A percentile compares a stretch with the other conserved stretches of the same genome.
Evolutionary conservation across 2,329 filamentous ascomycete genomes (phyloP).

Genomic region (Akanthomyces muscarius): DNA sequence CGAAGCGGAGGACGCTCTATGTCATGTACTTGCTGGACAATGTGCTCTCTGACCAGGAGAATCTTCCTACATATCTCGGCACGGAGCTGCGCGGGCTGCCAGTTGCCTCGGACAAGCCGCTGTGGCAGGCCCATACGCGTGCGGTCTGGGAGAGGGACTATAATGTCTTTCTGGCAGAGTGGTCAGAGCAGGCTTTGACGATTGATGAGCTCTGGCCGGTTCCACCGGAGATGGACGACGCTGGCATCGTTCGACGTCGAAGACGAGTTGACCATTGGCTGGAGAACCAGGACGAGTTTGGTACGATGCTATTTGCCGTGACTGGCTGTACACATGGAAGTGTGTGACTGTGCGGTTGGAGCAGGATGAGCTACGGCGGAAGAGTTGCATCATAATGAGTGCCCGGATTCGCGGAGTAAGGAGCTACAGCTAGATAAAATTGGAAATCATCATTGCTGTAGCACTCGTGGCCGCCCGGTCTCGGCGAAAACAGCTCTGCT

Average conservation of each 20-base stretch:
- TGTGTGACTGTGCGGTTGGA: background rate
- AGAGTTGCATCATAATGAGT: no score
- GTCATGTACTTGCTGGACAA: constrained; percentile 52
- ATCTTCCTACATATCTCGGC: constrained; percentile 44
- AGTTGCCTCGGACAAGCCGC: constrained; percentile 35
- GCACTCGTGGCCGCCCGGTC: no score
- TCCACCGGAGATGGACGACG: constrained; percentile 29
- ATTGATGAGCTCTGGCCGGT: constrained; percentile 51
- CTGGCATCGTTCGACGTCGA: constrained; percentile 28
- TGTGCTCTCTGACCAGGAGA: constrained; percentile 40
- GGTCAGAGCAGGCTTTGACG: constrained; percentile 37
- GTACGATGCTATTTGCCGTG: constrained; percentile 49
- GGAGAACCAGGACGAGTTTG: constrained; percentile 48
- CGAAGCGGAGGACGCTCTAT: constrained; percentile 49
- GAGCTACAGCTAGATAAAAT: no score
- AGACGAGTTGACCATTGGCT: constrained; percentile 47
- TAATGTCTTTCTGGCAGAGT: constrained; percentile 38
- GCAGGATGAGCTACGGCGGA: no score
- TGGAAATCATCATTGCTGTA: no score
- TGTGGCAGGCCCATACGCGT: constrained; percentile 41
- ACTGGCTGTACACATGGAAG: constrained; percentile 41
- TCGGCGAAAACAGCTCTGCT: no score
- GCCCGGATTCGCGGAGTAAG: no score
- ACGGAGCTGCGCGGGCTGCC: constrained; percentile 44
- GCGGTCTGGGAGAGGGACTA: constrained; percentile 42